Percentiles rank a stretch among this genome's conserved stretches.
Evolutionary conservation across 345 rosid species (phyloP).

Genomic region (Melaleuca quinquenervia): DNA sequence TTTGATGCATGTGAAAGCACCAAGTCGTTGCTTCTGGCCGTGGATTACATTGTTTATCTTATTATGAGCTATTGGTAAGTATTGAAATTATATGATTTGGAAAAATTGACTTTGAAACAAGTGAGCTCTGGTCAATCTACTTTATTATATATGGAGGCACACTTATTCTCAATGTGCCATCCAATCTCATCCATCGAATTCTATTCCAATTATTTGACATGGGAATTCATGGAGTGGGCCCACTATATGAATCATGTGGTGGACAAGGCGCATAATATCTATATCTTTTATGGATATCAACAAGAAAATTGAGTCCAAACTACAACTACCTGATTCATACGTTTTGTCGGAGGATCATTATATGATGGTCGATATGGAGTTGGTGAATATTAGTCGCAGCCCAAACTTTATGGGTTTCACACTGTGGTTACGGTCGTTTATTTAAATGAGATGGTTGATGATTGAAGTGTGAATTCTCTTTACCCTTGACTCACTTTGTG

Average conservation of each 20-base stretch:
- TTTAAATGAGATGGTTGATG: too few relatives aligned
- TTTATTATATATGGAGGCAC: not conserved
- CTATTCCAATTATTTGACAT: not conserved
- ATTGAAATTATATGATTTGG: not conserved
- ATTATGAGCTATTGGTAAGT: not conserved
- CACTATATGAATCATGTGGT: not conserved
- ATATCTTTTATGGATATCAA: not conserved
- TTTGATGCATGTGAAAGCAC: not conserved
- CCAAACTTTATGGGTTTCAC: too few relatives aligned
- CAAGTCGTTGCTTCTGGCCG: not conserved
- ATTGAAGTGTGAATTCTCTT: too few relatives aligned
- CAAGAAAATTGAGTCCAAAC: too few relatives aligned
- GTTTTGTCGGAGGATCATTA: too few relatives aligned
- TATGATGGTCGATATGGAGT: too few relatives aligned
- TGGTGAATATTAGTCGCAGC: too few relatives aligned
- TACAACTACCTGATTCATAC: too few relatives aligned
- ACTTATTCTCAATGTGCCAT: not conserved
- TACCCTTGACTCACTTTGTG: too few relatives aligned
- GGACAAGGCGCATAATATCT: rapidly evolving
- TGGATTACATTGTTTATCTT: too few relatives aligned
- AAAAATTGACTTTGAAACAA: not conserved
- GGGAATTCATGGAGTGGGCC: not conserved
- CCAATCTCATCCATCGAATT: not conserved
- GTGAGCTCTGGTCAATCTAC: not conserved
- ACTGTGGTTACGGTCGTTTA: too few relatives aligned